Evolutionary conservation across 192 early-diverging fungal species (phyloP).

Genomic region (Linderina pennispora): DNA sequence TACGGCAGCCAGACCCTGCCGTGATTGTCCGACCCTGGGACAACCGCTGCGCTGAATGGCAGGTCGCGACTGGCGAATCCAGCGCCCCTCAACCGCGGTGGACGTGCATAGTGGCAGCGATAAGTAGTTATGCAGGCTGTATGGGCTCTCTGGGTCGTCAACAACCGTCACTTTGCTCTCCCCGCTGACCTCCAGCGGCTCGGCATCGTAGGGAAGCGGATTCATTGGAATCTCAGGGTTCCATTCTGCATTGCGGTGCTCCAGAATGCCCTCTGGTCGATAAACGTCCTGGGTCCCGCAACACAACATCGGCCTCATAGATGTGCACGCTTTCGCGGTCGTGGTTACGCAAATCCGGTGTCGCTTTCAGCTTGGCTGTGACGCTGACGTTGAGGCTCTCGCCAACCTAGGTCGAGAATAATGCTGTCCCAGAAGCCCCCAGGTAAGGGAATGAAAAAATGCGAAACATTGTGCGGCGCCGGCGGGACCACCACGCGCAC

Average conservation of each 20-base stretch:
- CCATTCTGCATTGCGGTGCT: slow-evolving; percentile 44
- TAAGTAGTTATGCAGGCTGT: slow-evolving; percentile 17
- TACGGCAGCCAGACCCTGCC: slow-evolving; percentile 47
- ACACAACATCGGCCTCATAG: slow-evolving; percentile 43
- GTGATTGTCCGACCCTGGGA: slow-evolving; percentile 23
- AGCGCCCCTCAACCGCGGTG: slow-evolving; percentile 34
- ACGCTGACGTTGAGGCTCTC: slow-evolving; percentile 9
- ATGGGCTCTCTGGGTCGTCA: not conserved
- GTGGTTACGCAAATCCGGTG: slow-evolving; percentile 7
- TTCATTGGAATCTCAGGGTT: slow-evolving; percentile 43
- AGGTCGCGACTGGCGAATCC: slow-evolving; percentile 19
- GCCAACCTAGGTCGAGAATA: slow-evolving; percentile 23
- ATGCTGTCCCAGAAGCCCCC: slow-evolving; percentile 35
- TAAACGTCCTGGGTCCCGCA: slow-evolving; percentile 41
- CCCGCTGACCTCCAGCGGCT: slow-evolving; percentile 14
- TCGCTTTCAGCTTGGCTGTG: slow-evolving; percentile 7
- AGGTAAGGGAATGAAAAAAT: slow-evolving; percentile 13
- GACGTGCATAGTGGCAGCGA: slow-evolving; percentile 42
- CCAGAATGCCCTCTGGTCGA: slow-evolving; percentile 22
- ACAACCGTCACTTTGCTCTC: slow-evolving; percentile 1
- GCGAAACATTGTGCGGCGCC: not conserved
- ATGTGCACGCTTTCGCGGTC: slow-evolving; percentile 35
- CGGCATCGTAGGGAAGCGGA: slow-evolving; percentile 23
- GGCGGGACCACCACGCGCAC: slow-evolving; percentile 42
- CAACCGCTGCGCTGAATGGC: slow-evolving; percentile 3